Percentiles rank a stretch among this genome's conserved stretches.
Conservation (phyloP, 2,329 filamentous ascomycete genomes). For the Diaporthe sp. region DNA sequence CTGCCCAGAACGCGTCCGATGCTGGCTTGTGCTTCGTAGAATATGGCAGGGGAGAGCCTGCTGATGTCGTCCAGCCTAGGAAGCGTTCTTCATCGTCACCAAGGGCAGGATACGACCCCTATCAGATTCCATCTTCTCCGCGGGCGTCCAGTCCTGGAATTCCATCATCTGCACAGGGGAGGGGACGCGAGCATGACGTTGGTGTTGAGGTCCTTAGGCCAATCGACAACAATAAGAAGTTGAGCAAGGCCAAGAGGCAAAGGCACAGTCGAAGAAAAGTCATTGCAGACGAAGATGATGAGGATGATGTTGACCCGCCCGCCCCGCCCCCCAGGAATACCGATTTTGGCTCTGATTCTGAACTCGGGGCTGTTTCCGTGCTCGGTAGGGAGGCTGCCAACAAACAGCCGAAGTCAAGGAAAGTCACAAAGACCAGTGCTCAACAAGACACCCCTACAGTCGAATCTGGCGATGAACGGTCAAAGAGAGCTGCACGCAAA, state of each 20-base stretch:
- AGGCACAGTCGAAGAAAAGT: slow-evolving; percentile 10
- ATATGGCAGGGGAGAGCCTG: neutral
- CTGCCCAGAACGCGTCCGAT: neutral
- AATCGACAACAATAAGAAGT: neutral
- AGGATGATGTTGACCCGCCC: neutral
- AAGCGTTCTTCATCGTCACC: neutral
- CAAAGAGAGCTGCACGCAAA: slow-evolving; percentile 7
- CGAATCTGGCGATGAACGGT: neutral
- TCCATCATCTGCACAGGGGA: neutral
- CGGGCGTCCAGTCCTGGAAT: neutral
- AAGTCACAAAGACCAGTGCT: neutral
- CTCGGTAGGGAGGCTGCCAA: neutral
- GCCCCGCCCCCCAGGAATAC: neutral
- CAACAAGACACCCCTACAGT: neutral
- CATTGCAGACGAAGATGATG: slow-evolving; percentile 29
- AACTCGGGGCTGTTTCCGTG: neutral
- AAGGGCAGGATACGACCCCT: slow-evolving; percentile 10
- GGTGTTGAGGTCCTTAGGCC: neutral
- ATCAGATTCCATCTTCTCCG: slow-evolving; percentile 27
- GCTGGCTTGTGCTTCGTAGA: neutral
- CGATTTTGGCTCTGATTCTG: neutral
- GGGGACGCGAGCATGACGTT: too few relatives aligned
- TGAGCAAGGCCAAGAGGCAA: neutral
- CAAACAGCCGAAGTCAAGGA: slow-evolving; percentile 5
- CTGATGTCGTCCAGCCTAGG: neutral